Conservation (phyloP, 805 yeast species). For the Starmerella ratchasimensis region DNA sequence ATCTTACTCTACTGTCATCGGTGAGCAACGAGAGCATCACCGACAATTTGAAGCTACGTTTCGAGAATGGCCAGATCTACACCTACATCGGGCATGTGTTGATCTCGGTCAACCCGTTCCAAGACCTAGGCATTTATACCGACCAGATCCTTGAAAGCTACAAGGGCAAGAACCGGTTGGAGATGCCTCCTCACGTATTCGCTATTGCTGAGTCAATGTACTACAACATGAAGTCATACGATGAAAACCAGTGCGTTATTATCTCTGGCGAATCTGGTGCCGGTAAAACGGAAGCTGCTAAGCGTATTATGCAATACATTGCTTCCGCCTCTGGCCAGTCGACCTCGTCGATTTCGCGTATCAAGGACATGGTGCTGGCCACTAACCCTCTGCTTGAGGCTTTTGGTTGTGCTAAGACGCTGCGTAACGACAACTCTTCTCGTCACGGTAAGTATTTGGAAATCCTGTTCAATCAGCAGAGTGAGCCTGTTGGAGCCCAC, state of each 20-base stretch:
- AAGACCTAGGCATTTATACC: slow-evolving; percentile 91
- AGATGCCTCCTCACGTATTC: slow-evolving; percentile 95
- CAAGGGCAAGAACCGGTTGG: slow-evolving; percentile 83
- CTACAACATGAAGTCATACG: slow-evolving; percentile 84
- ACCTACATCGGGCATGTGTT: slow-evolving; percentile 89
- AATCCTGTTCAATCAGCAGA: slow-evolving; percentile 66
- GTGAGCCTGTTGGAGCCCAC: slow-evolving; percentile 88
- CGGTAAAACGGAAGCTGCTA: slow-evolving; percentile 96
- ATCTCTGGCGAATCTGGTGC: slow-evolving; percentile 98
- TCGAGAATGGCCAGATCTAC: slow-evolving; percentile 78
- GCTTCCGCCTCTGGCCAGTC: slow-evolving; percentile 67
- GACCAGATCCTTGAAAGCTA: slow-evolving; percentile 60
- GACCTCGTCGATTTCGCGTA: slow-evolving; percentile 58
- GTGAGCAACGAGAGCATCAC: slow-evolving; percentile 87
- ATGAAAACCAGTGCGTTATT: slow-evolving; percentile 92
- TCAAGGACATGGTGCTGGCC: slow-evolving; percentile 95
- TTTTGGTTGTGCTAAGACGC: slow-evolving; percentile 86
- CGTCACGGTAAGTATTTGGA: slow-evolving; percentile 90
- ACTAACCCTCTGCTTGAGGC: slow-evolving; percentile 87
- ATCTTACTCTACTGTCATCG: slow-evolving; percentile 73
- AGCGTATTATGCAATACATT: slow-evolving; percentile 92
- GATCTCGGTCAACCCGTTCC: slow-evolving; percentile 91
- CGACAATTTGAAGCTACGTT: slow-evolving; percentile 78
- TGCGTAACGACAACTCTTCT: slow-evolving; percentile 78
- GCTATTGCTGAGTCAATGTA: slow-evolving; percentile 97